phyloP scores from a whole-genome alignment of 1,284 basidiomycete genomes.

The Ustilago hordei region DNA sequence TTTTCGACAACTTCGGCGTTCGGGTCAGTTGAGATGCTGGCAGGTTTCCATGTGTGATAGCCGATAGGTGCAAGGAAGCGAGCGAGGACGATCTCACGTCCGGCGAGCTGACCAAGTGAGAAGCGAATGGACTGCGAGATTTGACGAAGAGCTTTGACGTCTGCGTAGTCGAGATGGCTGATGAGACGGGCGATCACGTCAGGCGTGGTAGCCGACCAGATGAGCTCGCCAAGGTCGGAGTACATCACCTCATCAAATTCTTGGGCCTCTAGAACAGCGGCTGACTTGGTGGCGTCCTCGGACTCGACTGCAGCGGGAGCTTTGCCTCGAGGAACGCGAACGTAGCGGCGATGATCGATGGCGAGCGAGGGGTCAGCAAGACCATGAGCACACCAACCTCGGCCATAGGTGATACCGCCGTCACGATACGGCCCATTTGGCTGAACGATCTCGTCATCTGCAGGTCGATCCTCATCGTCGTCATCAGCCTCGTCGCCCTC shows the following conservation, averaged over 20 bases:
- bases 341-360: constrained; percentile 42
- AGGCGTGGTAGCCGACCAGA: constrained; percentile 57
- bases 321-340: constrained; percentile 18
- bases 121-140: constrained; percentile 55
- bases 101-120: constrained; percentile 42
- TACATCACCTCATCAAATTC: constrained; percentile 48
- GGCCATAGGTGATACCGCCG: constrained; percentile 53
- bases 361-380: constrained; percentile 48
- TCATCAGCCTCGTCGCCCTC: constrained; percentile 18
- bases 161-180: constrained; percentile 57
- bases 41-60: constrained; percentile 53
- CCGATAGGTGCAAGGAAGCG: constrained; percentile 63
- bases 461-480: background rate
- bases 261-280: background rate
- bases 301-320: background rate
- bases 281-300: background rate
- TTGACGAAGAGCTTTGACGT: constrained; percentile 63
- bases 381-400: constrained; percentile 58
- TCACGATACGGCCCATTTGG: constrained; percentile 56
- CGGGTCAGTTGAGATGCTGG: constrained; percentile 10
- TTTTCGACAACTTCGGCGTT: constrained; percentile 16
- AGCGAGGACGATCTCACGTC: constrained; percentile 56
- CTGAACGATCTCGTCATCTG: constrained; percentile 36
- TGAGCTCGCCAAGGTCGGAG: constrained; percentile 58
- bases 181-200: constrained; percentile 57